Evolutionary conservation across 768 basidiomycete genomes (phyloP), one percentile per base, ranked within the genome.

Genomic region (Leccinum fibrillosum): DNA sequence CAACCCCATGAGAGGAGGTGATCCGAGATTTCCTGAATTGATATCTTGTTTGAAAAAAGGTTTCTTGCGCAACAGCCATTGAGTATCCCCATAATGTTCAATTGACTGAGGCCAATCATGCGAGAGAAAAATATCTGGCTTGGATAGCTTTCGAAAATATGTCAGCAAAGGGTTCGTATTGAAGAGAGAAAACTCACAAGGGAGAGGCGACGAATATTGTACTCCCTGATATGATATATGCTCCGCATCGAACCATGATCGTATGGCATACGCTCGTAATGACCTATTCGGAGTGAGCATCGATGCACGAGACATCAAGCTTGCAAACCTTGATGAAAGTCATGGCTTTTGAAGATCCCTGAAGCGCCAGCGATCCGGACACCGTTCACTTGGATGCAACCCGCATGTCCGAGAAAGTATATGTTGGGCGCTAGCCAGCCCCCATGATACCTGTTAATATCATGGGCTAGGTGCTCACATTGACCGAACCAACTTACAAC

Each of bases 371-470:
- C 86, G 47, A 99, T 90, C 8, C 92, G 82, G 21, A 98, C 61
- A 0, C 94, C 95, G 65, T 96, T 89, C 26, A 97, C 86, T 35
- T 88, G 83, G 0, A 99, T 80, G 53, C 90, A 91, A 0, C 95
- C 95, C 2, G 94, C 93, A 66, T 88, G 84, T 0, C 97, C 97
- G 3, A 99, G 82, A 71, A 91, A 98, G 74, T 97, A 99, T 54
- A 99, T 95, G 68, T 97, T 95, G 0, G 90, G 91, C 0, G 96
- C 97, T 11, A 98, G 74, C 95, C 96, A 98, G 6, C 94, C 96
- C 17, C 96, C 95, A 65, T 98, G 91, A 72, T 94, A 98, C 57
- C 93, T 95, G 54, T 42, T 26, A 30, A 64, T 19, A 25, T 55
- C 21, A 50, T 62, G 35, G 50, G 53, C 50, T 52, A 45, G 37